These are phyloP conservation scores for Tolypocladium amazonense DNA, from an alignment of 2,329 filamentous ascomycete species.

Conservation along the genomic window DNA sequence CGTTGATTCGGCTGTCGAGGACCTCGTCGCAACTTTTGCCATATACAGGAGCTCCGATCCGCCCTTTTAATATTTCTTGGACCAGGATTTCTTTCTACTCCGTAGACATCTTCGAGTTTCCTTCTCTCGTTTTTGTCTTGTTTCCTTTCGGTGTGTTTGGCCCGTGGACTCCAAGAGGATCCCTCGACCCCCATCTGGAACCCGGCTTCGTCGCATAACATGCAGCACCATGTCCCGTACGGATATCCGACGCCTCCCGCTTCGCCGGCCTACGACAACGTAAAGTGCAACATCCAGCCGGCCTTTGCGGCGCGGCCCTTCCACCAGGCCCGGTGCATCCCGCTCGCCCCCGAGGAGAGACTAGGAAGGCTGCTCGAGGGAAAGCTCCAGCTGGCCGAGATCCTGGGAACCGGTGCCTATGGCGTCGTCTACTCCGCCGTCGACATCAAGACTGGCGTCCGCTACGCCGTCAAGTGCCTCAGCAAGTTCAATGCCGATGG, in stretches of 20 bases:
- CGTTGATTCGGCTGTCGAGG: slow-evolving; percentile 39
- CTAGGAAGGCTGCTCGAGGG: slow-evolving; percentile 76
- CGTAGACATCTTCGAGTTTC: slow-evolving; percentile 3
- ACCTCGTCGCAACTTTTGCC: slow-evolving; percentile 9
- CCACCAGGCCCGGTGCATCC: slow-evolving; percentile 35
- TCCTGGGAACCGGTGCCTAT: slow-evolving; percentile 90
- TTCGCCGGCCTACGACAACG: slow-evolving; percentile 42
- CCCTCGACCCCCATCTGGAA: slow-evolving; percentile 11
- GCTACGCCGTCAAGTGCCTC: slow-evolving; percentile 93
- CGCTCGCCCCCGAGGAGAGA: slow-evolving; percentile 67
- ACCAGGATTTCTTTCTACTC: slow-evolving; percentile 1
- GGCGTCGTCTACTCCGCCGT: slow-evolving; percentile 88
- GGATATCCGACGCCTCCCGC: slow-evolving; percentile 49
- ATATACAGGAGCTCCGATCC: neutral
- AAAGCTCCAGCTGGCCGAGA: slow-evolving; percentile 70
- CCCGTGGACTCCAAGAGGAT: slow-evolving; percentile 11
- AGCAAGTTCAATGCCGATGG: slow-evolving; percentile 75
- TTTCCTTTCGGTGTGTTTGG: neutral
- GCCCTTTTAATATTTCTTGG: neutral
- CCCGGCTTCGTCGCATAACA: slow-evolving; percentile 28
- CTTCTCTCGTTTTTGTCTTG: slow-evolving; percentile 1
- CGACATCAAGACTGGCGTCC: slow-evolving; percentile 69
- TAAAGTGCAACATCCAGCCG: slow-evolving; percentile 30
- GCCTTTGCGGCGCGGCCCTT: slow-evolving; percentile 25
- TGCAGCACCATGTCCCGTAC: slow-evolving; percentile 48